Evolutionary conservation across 176 grass and related monocot genomes (phyloP).

Genomic region (Avena sativa): DNA sequence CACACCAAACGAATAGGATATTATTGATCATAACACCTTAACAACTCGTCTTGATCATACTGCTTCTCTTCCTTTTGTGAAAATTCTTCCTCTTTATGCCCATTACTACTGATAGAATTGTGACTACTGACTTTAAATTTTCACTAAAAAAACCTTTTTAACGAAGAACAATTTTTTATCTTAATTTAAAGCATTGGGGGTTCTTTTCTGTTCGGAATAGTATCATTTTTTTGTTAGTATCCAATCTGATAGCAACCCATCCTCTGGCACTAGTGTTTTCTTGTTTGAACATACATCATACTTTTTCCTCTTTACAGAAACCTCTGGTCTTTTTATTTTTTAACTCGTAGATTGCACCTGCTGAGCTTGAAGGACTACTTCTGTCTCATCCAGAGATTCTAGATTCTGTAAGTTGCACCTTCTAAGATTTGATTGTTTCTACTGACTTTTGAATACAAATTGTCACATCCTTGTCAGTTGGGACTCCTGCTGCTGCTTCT

Average conservation of each 20-base stretch:
- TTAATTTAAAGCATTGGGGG: not conserved
- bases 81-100: not conserved
- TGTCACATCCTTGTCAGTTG: no score
- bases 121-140: not conserved
- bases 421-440: conserved; percentile 12
- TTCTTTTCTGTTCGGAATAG: not conserved
- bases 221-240: not conserved
- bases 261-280: not conserved
- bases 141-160: not conserved
- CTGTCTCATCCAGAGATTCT: conserved; percentile 87
- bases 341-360: conserved; percentile 79
- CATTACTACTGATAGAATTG: no score
- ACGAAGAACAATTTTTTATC: not conserved
- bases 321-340: not conserved
- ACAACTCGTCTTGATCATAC: not conserved
- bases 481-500: not conserved
- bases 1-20: not conserved
- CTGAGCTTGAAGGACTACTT: conserved; percentile 91
- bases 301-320: not conserved
- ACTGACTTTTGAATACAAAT: not conserved
- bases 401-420: conserved; percentile 70
- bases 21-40: not conserved
- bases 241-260: not conserved
- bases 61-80: not conserved
- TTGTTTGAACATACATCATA: conserved; percentile 8